Conservation (phyloP, 2,329 filamentous ascomycete species). For the Plenodomus lindquistii region DNA sequence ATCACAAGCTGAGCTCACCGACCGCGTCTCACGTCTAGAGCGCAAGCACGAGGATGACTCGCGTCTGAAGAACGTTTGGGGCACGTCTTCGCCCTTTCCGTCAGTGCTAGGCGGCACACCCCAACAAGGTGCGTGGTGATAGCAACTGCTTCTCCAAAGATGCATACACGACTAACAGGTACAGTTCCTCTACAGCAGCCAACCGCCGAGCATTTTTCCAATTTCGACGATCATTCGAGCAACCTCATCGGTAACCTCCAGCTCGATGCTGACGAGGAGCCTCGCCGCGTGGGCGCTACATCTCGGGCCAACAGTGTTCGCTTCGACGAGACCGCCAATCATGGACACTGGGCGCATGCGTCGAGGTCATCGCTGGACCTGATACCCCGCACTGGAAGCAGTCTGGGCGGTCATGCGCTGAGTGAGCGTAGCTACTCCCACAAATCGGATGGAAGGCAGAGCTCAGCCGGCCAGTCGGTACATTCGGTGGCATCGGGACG, state of each 20-base stretch:
- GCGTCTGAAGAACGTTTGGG: slow-evolving; percentile 83
- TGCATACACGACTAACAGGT: slow-evolving; percentile 15
- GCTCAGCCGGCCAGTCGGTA: slow-evolving; percentile 83
- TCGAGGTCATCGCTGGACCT: slow-evolving; percentile 84
- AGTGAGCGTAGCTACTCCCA: slow-evolving; percentile 91
- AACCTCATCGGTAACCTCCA: slow-evolving; percentile 80
- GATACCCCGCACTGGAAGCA: slow-evolving; percentile 76
- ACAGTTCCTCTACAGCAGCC: slow-evolving; percentile 79
- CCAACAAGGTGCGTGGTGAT: slow-evolving; percentile 71
- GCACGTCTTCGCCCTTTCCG: slow-evolving; percentile 83
- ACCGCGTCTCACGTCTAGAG: slow-evolving; percentile 64
- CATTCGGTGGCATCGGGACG: slow-evolving; percentile 77
- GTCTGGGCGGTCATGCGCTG: slow-evolving; percentile 76
- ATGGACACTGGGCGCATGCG: slow-evolving; percentile 84
- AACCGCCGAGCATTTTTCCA: slow-evolving; percentile 82
- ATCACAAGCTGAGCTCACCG: slow-evolving; percentile 63
- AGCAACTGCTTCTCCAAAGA: not conserved
- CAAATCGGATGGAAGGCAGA: slow-evolving; percentile 93
- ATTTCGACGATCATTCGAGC: slow-evolving; percentile 83
- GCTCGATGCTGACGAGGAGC: slow-evolving; percentile 84
- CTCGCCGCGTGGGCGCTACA: slow-evolving; percentile 79
- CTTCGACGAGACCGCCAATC: slow-evolving; percentile 93
- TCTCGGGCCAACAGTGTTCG: slow-evolving; percentile 96
- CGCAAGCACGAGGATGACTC: slow-evolving; percentile 66
- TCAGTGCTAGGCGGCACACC: slow-evolving; percentile 79